Evolutionary conservation across 1,284 basidiomycete genomes (phyloP).

Genomic region (Cryptococcus sp.): DNA sequence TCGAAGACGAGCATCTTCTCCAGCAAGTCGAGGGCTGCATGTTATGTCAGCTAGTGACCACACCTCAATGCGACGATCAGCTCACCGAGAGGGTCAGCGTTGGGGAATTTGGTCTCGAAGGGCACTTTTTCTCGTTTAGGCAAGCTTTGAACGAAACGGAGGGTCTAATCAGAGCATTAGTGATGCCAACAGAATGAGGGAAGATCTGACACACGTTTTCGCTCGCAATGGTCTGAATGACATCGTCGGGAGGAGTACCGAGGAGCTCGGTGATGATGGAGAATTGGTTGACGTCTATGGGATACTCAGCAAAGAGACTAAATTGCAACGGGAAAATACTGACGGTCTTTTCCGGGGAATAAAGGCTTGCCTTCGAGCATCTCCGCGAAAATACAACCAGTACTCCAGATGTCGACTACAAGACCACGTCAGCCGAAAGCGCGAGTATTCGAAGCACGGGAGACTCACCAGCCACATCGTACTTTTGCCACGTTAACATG

Average conservation of each 20-base stretch:
- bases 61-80: slow-evolving; percentile 14
- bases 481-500: slow-evolving; percentile 99
- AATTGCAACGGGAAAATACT: slow-evolving; percentile 33
- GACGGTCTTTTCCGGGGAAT: slow-evolving; percentile 95
- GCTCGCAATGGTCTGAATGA: slow-evolving; percentile 97
- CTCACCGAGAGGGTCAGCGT: slow-evolving; percentile 79
- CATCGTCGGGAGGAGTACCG: slow-evolving; percentile 97
- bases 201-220: slow-evolving; percentile 73
- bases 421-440: slow-evolving; percentile 12
- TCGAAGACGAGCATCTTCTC: slow-evolving; percentile 99
- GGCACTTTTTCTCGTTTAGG: slow-evolving; percentile 95
- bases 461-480: slow-evolving; percentile 79
- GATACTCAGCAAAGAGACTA: background rate
- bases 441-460: background rate
- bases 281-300: slow-evolving; percentile 95
- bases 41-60: slow-evolving; percentile 4
- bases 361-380: slow-evolving; percentile 99
- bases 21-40: slow-evolving; percentile 83
- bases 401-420: slow-evolving; percentile 94
- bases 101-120: slow-evolving; percentile 90
- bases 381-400: slow-evolving; percentile 99
- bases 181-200: no score
- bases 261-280: slow-evolving; percentile 99
- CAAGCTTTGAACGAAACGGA: slow-evolving; percentile 97
- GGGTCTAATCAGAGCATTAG: slow-evolving; percentile 65